Base-by-base conservation (phyloP, 2,329 filamentous ascomycete species). In the Boeremia exigua region DNA sequence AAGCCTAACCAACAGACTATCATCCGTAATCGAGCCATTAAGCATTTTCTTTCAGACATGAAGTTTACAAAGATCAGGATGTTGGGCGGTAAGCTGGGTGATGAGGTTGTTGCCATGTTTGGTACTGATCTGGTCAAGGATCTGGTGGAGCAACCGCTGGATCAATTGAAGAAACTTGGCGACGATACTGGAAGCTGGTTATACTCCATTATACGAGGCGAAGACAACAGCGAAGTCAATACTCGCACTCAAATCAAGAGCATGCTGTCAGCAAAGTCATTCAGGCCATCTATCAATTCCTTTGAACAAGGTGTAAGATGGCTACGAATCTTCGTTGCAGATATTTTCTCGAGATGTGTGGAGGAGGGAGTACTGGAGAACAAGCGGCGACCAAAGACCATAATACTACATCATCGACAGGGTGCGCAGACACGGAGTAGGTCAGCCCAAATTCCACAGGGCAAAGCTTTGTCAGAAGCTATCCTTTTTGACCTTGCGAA, bases 261-360 rank as follows among this genome's bases (percentile, higher is more conserved):
- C 14, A 98, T 99, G 93, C 81, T 98, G 12, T 97, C 92, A 1
- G 93, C 95, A 17, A 99, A 99, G 73, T 96, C 92, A 0, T 99
- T 99, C 69, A 84, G 91, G 25, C 95, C 95, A 0, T 86, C 84
- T 52, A 94, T 98, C 71, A 90, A 87, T 63, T 88, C 82, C 2
- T 79, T 85, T 15, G 91, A 95, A 19, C 91, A 96, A 72, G 94
- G 88, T 1, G 80, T 85, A 23, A 88, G 87, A 57, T 99, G 95
- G 95, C 80, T 99, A 34, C 84, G 88, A 10, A 97, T 99, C 50
- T 98, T 98, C 73, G 87, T 85, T 4, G 91, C 92, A 1, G 95
- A 99, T 72, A 96, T 99, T 47, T 95, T 90, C 75, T 88, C 91
- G 49, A 86, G 95, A 37, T 82, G 98, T 40, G 88, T 96, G 0